A percentile compares a stretch with the other conserved stretches of the same genome.
These are phyloP conservation scores for Trypanosoma theileri DNA, from an alignment of 208 protist genomes.

Conservation along the genomic window DNA sequence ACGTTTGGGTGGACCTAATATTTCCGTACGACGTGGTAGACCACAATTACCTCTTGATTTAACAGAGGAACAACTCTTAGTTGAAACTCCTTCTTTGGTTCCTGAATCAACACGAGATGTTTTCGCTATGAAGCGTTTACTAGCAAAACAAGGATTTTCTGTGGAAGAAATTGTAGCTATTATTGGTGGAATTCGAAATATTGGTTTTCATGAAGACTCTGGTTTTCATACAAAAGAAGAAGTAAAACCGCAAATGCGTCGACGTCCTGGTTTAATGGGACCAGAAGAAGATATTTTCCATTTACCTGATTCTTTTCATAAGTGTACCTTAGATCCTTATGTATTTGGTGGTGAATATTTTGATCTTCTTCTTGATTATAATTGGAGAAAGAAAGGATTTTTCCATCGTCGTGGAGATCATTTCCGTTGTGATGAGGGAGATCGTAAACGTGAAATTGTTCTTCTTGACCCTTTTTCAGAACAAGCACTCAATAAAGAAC, in stretches of 20 bases:
- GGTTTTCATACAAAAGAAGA: constrained; percentile 76
- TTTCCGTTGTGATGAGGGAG: constrained; percentile 63
- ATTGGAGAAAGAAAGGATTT: constrained; percentile 56
- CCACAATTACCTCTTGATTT: constrained; percentile 31
- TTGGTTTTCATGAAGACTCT: constrained; percentile 75
- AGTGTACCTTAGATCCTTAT: constrained; percentile 84
- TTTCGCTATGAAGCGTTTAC: constrained; percentile 68
- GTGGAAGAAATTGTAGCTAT: constrained; percentile 77
- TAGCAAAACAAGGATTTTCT: constrained; percentile 67
- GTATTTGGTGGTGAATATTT: constrained; percentile 88
- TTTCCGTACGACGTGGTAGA: constrained; percentile 56
- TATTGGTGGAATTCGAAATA: constrained; percentile 59
- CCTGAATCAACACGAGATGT: constrained; percentile 63
- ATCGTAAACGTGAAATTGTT: constrained; percentile 62
- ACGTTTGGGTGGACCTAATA: constrained; percentile 71
- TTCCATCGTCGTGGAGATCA: constrained; percentile 27
- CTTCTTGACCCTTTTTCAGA: constrained; percentile 83
- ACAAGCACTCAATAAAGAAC: constrained; percentile 46
- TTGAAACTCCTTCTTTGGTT: constrained; percentile 45
- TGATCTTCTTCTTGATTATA: constrained; percentile 79
- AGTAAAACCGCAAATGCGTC: constrained; percentile 62
- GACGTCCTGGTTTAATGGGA: constrained; percentile 28
- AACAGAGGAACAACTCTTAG: constrained; percentile 35
- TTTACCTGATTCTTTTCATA: constrained; percentile 50
- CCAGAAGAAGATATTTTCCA: constrained; percentile 51